Percentiles rank a stretch among this genome's conserved stretches.
Evolutionary conservation across 129 eudicot species (phyloP).

Genomic region (Rutidosis leptorrhynchoides): DNA sequence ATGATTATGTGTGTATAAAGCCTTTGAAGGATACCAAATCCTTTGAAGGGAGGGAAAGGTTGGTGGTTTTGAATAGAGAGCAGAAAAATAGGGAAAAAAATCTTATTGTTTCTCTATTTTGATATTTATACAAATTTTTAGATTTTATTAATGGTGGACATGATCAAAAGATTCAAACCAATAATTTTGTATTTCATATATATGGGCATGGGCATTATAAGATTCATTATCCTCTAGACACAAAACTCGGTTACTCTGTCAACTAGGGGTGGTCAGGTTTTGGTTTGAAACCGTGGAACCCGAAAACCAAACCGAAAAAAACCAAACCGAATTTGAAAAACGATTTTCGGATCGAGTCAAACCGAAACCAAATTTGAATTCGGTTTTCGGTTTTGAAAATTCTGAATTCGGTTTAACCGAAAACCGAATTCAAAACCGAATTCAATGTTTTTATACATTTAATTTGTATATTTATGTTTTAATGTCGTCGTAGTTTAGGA

Average conservation of each 20-base stretch:
- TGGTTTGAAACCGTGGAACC: too few species aligned
- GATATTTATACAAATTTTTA: neutral
- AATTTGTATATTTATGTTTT: too few species aligned
- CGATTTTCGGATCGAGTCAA: too few species aligned
- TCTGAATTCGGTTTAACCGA: too few species aligned
- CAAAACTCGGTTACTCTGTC: neutral
- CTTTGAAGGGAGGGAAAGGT: conserved; percentile 23
- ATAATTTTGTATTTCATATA: neutral
- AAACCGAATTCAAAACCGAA: too few species aligned
- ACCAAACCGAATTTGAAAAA: too few species aligned
- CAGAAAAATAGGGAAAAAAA: conserved; percentile 10
- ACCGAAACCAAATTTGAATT: too few species aligned
- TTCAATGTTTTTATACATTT: too few species aligned
- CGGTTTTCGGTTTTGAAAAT: too few species aligned
- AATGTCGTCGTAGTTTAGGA: too few species aligned
- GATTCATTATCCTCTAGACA: neutral
- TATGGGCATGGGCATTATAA: neutral
- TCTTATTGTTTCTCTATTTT: neutral
- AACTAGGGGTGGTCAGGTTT: too few species aligned
- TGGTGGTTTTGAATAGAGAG: conserved; percentile 11
- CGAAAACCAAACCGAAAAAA: too few species aligned
- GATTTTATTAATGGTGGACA: conserved; percentile 15
- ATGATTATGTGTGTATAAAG: conserved; percentile 3
- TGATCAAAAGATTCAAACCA: neutral
- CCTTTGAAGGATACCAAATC: conserved; percentile 7